Base-by-base conservation (phyloP, 371 early-diverging fungal genomes). In the Circinella minor region DNA sequence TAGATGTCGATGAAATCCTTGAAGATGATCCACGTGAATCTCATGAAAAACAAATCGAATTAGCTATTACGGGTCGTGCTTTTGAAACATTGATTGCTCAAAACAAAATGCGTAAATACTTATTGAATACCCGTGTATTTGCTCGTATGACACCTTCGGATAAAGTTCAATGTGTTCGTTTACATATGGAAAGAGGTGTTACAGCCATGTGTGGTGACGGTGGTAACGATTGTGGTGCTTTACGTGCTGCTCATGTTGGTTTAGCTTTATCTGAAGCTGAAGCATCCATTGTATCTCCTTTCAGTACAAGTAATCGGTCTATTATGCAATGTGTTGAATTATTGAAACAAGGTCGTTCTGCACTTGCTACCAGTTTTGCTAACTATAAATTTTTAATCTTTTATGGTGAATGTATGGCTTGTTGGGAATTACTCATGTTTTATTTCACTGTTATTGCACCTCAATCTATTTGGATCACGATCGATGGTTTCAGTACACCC, bases 121-220 rank as follows among this genome's bases (percentile, higher is more conserved):
- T 88, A 8, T 77, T 85, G 60, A 63, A 73, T n/a, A 88, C 82
- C 8, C 86, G 90, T 34, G 76, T 94, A 4, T 94, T 90, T 84
- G 89, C 92, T 9, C 85, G 94, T 64, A 92, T 94, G 91, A 88
- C 88, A 55, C 94, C 95, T 3, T 83, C 81, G 3, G 89, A 89
- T 70, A 94, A 94, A 62, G 81, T 84, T 51, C 62, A 72, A 1
- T 90, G 90, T 65, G 91, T 94, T 0, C 81, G 88, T 34, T 73
- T 90, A n/a, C 84, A 72, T 62, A 76, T 76, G 80, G 79, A 81
- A 61, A 69, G 66, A 8, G 75, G 80, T 4, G 72, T 86, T 14
- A 94, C 97, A 6, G 98, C 95, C 37, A 96, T 98, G 96, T 90
- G 96, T 54, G 99, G 99, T 34, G 99, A 99, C 80, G 99, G 99